Evolutionary conservation across 257 asterid species (phyloP).

Genomic region (Plantago elongata): DNA sequence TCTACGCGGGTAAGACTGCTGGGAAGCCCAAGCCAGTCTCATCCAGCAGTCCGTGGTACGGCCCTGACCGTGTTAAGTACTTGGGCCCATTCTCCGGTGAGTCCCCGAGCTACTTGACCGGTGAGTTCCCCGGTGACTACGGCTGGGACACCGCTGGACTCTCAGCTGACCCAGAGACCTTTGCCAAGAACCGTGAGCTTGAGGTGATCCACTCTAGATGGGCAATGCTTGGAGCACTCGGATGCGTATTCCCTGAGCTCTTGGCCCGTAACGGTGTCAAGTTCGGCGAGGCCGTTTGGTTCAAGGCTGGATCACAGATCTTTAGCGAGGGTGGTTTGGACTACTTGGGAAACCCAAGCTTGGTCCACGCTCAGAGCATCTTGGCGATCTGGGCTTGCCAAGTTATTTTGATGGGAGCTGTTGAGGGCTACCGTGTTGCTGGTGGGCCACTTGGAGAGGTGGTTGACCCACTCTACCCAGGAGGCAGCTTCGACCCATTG

Average conservation of each 20-base stretch:
- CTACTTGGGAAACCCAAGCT: conserved; percentile 42
- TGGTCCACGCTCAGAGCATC: conserved; percentile 39
- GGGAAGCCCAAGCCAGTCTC: conserved; percentile 28
- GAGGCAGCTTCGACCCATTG: conserved; percentile 53
- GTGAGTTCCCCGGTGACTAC: conserved; percentile 46
- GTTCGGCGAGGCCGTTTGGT: conserved; percentile 45
- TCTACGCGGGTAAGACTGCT: conserved; percentile 36
- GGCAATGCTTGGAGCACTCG: conserved; percentile 47
- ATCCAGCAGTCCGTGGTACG: conserved; percentile 37
- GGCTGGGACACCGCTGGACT: conserved; percentile 52
- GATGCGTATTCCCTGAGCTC: conserved; percentile 43
- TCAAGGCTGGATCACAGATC: conserved; percentile 39
- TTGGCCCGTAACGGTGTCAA: conserved; percentile 37
- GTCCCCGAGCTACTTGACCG: conserved; percentile 38
- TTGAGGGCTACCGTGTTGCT: conserved; percentile 40
- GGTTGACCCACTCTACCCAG: conserved; percentile 42
- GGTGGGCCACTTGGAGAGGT: conserved; percentile 47
- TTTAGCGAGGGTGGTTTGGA: conserved; percentile 39
- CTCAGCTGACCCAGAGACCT: conserved; percentile 44
- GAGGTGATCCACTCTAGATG: conserved; percentile 38
- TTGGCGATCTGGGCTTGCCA: conserved; percentile 40
- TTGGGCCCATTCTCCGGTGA: conserved; percentile 45
- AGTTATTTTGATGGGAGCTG: conserved; percentile 41
- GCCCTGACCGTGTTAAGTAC: conserved; percentile 33
- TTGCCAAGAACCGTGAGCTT: conserved; percentile 35